Evolutionary conservation across 2,329 filamentous ascomycete species (phyloP).

Genomic region (Nigrograna mackinnonii): DNA sequence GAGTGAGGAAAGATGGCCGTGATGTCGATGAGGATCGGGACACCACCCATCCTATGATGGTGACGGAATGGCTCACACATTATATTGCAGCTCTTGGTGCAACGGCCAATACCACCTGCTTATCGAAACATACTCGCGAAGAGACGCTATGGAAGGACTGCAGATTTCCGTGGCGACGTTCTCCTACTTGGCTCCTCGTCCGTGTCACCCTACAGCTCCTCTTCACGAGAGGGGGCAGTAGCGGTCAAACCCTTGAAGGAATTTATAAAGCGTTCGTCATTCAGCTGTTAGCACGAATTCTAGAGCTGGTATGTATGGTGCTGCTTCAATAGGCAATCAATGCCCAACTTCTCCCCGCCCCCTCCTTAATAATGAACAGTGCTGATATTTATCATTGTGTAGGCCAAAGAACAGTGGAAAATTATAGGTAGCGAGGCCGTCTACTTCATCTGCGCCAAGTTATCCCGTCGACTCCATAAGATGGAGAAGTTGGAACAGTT

Average conservation of each 20-base stretch:
- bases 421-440: constrained; percentile 1
- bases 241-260: no score
- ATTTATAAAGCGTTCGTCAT: no score
- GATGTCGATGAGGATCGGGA: constrained; percentile 51
- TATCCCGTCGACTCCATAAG: constrained; percentile 25
- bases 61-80: constrained; percentile 56
- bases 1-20: constrained; percentile 43
- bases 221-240: no score
- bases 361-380: no score
- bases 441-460: constrained; percentile 19
- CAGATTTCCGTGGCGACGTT: constrained; percentile 53
- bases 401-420: background rate
- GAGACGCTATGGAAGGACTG: constrained; percentile 53
- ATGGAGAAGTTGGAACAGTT: constrained; percentile 9
- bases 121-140: constrained; percentile 59
- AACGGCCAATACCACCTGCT: constrained; percentile 17
- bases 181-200: constrained; percentile 59
- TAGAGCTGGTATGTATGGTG: no score
- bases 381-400: no score
- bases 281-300: no score
- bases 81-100: constrained; percentile 43
- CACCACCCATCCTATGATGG: constrained; percentile 52
- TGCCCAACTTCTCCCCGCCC: background rate
- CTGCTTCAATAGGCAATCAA: no score
- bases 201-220: constrained; percentile 54